Conservation (phyloP, 2,329 filamentous ascomycete species). For the Exophiala aquamarina region DNA sequence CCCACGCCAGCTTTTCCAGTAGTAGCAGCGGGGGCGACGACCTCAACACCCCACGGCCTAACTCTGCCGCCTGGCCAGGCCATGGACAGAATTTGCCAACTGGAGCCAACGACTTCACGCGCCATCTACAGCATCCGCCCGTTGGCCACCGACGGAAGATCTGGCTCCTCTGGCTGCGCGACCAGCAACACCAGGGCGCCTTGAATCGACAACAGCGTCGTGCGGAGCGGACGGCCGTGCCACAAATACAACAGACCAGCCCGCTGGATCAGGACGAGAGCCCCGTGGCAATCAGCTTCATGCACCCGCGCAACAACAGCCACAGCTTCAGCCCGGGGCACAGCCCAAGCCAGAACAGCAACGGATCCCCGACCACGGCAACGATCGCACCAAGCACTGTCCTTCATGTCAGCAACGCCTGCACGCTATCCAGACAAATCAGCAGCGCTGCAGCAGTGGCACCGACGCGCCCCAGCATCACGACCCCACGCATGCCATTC, state of each 20-base stretch:
- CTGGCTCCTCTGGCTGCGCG: constrained; percentile 29
- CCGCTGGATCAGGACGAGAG: neutral
- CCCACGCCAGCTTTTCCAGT: constrained; percentile 16
- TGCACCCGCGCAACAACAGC: constrained; percentile 13
- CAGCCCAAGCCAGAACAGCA: neutral
- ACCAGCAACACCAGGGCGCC: constrained; percentile 13
- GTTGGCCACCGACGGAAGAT: constrained; percentile 23
- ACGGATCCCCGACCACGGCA: neutral
- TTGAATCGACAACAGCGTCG: neutral
- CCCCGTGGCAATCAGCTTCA: constrained; percentile 15
- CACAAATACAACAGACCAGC: neutral
- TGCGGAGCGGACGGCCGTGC: neutral
- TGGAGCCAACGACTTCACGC: constrained; percentile 17
- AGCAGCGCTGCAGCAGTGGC: neutral
- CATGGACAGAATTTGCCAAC: neutral
- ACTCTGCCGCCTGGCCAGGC: neutral
- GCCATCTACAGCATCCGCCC: constrained; percentile 20
- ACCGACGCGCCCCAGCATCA: neutral
- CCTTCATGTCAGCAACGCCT: neutral
- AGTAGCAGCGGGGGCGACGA: neutral
- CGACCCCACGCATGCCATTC: constrained; percentile 16
- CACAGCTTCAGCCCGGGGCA: no score
- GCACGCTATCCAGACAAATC: neutral
- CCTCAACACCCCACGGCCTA: neutral
- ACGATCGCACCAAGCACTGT: neutral